Base-by-base conservation (phyloP, 1,284 basidiomycete genomes). In the Rhizoctonia solani region DNA sequence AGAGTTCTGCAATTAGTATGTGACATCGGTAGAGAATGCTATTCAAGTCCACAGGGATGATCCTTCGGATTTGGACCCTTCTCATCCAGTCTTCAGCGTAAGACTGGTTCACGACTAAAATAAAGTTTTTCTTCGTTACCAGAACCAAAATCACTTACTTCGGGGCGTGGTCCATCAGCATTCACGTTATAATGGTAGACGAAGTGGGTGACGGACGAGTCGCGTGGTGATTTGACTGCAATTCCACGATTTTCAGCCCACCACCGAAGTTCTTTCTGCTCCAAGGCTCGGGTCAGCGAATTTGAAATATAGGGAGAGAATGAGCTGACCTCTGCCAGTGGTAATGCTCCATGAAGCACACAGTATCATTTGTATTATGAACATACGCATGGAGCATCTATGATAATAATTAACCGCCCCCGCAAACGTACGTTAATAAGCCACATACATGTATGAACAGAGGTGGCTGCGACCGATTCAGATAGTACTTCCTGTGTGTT, bases 381-480 rank as follows among this genome's bases (percentile, higher is more conserved):
- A 90, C 79, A 71, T 90, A 91, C 61, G 81, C 80, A 52, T 81
- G 80, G 19, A 91, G 78, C 88, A 91, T 90, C 81, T 88, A 68
- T 9, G 21, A 5, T 50, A 19, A 55, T 6, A 14, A 21, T 59
- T 19, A n/a, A n/a, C n/a, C n/a, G n/a, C n/a, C n/a, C n/a, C n/a
- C n/a, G n/a, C n/a, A n/a, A n/a, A 75, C 83, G 69, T 70, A 90
- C 89, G 73, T 87, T n/a, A n/a, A n/a, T n/a, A n/a, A n/a, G n/a
- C n/a, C n/a, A n/a, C n/a, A n/a, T n/a, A n/a, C n/a, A n/a, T n/a
- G 87, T 46, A 88, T 84, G 76, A 94, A 94, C 34, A 95, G 75
- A 2, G 94, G 93, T 6, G 94, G 93, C 76, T 97, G 94, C 25
- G 93, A 95, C 55, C 94, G 86, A 74, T 95, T 85, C 70, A 96